Evolutionary conservation across 352 stramenopile species (phyloP).

Genomic region (Peronospora farinosa): DNA sequence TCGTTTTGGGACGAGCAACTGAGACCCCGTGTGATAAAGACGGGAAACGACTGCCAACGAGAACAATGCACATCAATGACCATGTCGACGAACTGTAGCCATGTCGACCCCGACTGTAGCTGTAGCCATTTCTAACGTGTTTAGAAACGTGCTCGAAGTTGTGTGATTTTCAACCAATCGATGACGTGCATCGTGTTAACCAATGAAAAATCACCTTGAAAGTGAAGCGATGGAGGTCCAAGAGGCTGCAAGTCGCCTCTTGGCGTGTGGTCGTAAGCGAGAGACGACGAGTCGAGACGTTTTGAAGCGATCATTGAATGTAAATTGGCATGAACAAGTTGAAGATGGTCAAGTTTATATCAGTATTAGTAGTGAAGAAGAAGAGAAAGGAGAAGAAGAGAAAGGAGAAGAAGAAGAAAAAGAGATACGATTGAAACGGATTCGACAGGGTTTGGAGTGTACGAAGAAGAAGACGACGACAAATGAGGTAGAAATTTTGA

Average conservation of each 20-base stretch:
- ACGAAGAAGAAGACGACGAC: slow-evolving; percentile 10
- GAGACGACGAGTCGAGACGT: slow-evolving; percentile 69
- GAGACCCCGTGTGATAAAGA: slow-evolving; percentile 20
- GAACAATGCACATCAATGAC: slow-evolving; percentile 7
- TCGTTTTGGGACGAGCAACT: slow-evolving; percentile 26
- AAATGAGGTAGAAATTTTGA: slow-evolving; percentile 32
- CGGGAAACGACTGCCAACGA: slow-evolving; percentile 33
- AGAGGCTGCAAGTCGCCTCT: slow-evolving; percentile 28
- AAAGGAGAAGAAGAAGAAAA: slow-evolving; percentile 4
- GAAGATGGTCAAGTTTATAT: slow-evolving; percentile 49
- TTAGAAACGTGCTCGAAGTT: no score
- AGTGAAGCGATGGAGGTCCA: slow-evolving; percentile 26
- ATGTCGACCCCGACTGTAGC: not conserved
- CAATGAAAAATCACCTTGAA: slow-evolving; percentile 24
- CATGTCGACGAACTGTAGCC: not conserved
- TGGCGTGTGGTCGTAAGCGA: slow-evolving; percentile 33
- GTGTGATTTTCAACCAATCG: slow-evolving; percentile 22
- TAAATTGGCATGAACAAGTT: slow-evolving; percentile 62
- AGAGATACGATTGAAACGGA: not conserved
- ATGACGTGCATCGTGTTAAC: slow-evolving; percentile 1
- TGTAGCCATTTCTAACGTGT: slow-evolving; percentile 13
- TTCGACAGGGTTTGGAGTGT: not conserved
- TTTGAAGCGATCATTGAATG: slow-evolving; percentile 70
- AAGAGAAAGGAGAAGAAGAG: slow-evolving; percentile 9
- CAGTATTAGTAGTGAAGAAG: slow-evolving; percentile 25